A percentile compares a stretch with the other conserved stretches of the same genome.
Evolutionary conservation across 192 early-diverging fungal species (phyloP).

Genomic region (Phlyctochytrium arcticum): DNA sequence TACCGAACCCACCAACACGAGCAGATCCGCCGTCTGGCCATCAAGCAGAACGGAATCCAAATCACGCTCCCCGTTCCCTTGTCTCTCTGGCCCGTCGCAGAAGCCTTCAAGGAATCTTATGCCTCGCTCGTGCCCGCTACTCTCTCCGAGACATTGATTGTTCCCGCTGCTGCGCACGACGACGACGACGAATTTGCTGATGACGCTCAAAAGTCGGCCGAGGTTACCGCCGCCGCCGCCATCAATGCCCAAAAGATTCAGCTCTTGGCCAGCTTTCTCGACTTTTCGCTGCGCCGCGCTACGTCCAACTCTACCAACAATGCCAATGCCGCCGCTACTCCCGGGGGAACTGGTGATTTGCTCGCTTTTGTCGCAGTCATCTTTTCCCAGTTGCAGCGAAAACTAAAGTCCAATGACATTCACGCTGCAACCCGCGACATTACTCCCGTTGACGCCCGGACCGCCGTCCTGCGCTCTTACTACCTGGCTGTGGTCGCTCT

Average conservation of each 20-base stretch:
- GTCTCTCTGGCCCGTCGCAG: constrained; percentile 84
- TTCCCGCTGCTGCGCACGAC: too few species aligned
- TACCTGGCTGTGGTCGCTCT: constrained; percentile 71
- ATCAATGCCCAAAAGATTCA: constrained; percentile 67
- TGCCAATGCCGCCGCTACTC: constrained; percentile 36
- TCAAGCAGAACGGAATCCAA: constrained; percentile 76
- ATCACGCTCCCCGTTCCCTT: constrained; percentile 78
- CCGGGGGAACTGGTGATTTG: too few species aligned
- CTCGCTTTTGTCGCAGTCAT: constrained; percentile 69
- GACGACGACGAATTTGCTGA: too few species aligned
- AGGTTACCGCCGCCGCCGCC: constrained; percentile 26
- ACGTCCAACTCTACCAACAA: too few species aligned
- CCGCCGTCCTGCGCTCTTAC: constrained; percentile 69
- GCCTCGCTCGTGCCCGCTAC: too few species aligned
- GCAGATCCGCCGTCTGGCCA: constrained; percentile 58
- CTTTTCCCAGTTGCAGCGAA: constrained; percentile 71
- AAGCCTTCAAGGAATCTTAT: constrained; percentile 69
- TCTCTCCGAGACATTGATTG: too few species aligned
- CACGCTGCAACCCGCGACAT: constrained; percentile 62
- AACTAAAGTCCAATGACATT: constrained; percentile 78
- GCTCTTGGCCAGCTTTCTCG: constrained; percentile 64
- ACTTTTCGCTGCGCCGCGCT: constrained; percentile 36
- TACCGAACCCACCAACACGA: not conserved
- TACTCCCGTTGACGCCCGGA: constrained; percentile 29
- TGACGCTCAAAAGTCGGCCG: constrained; percentile 30